Evolutionary conservation across 257 asterid species (phyloP), one percentile per base, ranked within the genome.

Genomic region (Scutellaria galericulata): DNA sequence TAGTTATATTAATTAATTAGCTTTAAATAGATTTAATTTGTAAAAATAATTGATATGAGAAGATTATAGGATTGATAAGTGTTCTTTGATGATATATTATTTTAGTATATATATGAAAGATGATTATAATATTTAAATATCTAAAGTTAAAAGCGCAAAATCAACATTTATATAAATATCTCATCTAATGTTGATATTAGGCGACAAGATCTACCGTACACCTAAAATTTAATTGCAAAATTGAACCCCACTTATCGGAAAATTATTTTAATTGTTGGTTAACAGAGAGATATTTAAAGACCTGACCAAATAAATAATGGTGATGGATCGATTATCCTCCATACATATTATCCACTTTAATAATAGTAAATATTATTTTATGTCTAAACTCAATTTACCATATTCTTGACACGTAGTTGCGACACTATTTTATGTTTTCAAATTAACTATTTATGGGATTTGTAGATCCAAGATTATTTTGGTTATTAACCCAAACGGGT

Each of bases 321-420:
- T 6, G 13, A 14, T 56, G 1, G 58, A 7, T 20, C 57, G 13
- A 47, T 71, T 56, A 66, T 47, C 64, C 35, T 46, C 77, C 81
- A 65, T 12, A 9, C 41, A 64, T 50, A 31, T 54, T 53, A 37
- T 47, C 39, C 44, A 56, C 42, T 9, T 59, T 53, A 12, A 71
- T 65, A 47, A 35, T 70, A 53, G 31, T 14, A 54, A 27, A 9
- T 0, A 46, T 18, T 14, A 39, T 56, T 2, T 27, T 4, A 13
- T 68, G 31, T 9, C 57, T 37, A 57, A 54, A n/a, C 47, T 5
- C 46, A n/a, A 64, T 39, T 35, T 6, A 6, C 27, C 69, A 64
- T 10, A 51, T 12, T 37, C 46, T 12, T 15, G 81, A 72, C 77
- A 71, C 71, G 81, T 50, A 40, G 65, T 46, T 9, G 9, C 27